phyloP scores from a whole-genome alignment of 495 filamentous ascomycete species.

The Hypoxylon rickii region DNA sequence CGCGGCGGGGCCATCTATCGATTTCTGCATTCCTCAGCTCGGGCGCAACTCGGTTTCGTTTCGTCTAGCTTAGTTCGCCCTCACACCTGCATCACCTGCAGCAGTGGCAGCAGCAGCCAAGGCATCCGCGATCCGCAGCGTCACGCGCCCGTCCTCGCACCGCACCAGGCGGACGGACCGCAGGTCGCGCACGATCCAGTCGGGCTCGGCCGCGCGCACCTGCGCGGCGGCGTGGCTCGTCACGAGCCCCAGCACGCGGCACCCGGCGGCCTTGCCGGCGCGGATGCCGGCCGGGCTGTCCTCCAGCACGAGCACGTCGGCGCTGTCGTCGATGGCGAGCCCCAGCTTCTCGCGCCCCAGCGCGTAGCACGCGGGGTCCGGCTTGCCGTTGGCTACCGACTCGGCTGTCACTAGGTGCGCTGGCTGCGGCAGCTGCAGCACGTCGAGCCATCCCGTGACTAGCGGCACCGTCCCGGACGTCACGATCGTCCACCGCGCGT shows the following conservation, averaged over 20 bases:
- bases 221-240: slow-evolving; percentile 81
- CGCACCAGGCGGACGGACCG: slow-evolving; percentile 65
- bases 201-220: slow-evolving; percentile 72
- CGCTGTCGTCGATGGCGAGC: slow-evolving; percentile 42
- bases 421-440: slow-evolving; percentile 74
- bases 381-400: slow-evolving; percentile 85
- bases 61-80: not conserved
- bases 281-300: slow-evolving; percentile 91
- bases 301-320: slow-evolving; percentile 77
- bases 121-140: slow-evolving; percentile 55
- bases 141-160: slow-evolving; percentile 51
- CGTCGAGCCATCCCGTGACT: slow-evolving; percentile 82
- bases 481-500: slow-evolving; percentile 85
- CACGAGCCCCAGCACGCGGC: slow-evolving; percentile 82
- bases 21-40: not conserved
- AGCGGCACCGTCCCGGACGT: slow-evolving; percentile 85
- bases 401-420: slow-evolving; percentile 80
- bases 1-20: slow-evolving; percentile 1
- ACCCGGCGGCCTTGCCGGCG: slow-evolving; percentile 87
- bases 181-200: slow-evolving; percentile 88
- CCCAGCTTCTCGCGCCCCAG: slow-evolving; percentile 69
- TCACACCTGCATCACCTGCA: not conserved
- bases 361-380: slow-evolving; percentile 81
- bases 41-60: not conserved
- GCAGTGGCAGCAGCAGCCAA: slow-evolving; percentile 24